Evolutionary conservation across 2,329 filamentous ascomycete species (phyloP).

Genomic region (Alternaria gansuensis): DNA sequence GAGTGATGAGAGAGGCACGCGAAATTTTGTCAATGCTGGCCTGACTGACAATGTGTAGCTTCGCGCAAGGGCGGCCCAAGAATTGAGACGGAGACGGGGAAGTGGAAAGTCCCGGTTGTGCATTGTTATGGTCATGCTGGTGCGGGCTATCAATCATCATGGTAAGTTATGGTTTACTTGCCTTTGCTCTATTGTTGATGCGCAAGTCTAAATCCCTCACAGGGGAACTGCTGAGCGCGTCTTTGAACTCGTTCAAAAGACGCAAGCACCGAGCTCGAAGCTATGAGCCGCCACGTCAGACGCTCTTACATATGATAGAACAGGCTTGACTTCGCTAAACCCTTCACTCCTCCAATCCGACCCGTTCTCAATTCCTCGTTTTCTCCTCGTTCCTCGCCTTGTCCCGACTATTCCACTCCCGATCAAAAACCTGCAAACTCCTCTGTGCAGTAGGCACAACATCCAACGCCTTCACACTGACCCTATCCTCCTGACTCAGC

Average conservation of each 20-base stretch:
- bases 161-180: slow-evolving; percentile 27
- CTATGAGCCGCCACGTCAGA: slow-evolving; percentile 26
- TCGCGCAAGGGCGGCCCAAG: slow-evolving; percentile 76
- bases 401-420: slow-evolving; percentile 42
- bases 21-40: too few relatives aligned
- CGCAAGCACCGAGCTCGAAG: slow-evolving; percentile 33
- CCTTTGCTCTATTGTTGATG: too few relatives aligned
- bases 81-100: slow-evolving; percentile 72
- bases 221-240: slow-evolving; percentile 56
- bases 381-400: slow-evolving; percentile 14
- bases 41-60: slow-evolving; percentile 49
- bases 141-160: slow-evolving; percentile 72
- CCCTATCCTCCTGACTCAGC: slow-evolving; percentile 53
- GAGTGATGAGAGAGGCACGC: too few relatives aligned
- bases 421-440: slow-evolving; percentile 51
- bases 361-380: neutral
- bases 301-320: neutral
- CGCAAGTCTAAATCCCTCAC: slow-evolving; percentile 3
- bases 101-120: slow-evolving; percentile 64
- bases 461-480: slow-evolving; percentile 59
- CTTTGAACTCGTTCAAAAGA: slow-evolving; percentile 52
- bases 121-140: slow-evolving; percentile 84
- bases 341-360: neutral
- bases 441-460: slow-evolving; percentile 57
- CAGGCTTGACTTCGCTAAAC: neutral